A percentile compares a stretch with the other conserved stretches of the same genome.
These are phyloP conservation scores for Barbarea vulgaris DNA, from an alignment of 345 rosid species.

Conservation along the genomic window DNA sequence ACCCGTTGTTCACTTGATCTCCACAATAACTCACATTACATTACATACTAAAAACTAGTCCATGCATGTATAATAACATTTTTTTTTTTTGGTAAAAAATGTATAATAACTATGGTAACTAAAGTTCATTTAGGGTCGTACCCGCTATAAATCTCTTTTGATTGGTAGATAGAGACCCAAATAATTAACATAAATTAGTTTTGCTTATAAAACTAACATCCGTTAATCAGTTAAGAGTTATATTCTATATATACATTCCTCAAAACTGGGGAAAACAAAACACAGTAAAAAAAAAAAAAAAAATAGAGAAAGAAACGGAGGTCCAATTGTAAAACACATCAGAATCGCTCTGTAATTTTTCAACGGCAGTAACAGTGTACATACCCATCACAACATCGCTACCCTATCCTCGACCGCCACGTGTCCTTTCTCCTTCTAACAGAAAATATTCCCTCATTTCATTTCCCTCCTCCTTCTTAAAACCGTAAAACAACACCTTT, in stretches of 20 bases:
- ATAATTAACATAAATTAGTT: not conserved
- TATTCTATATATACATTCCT: not conserved
- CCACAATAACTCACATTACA: no score
- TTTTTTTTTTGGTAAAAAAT: no score
- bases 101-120: no score
- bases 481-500: conserved; percentile 9
- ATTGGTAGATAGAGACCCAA: not conserved
- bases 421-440: conserved; percentile 28
- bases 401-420: not conserved
- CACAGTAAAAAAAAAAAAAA: not conserved
- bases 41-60: no score
- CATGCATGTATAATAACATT: no score
- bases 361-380: not conserved
- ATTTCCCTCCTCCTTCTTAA: conserved; percentile 40
- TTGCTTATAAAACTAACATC: not conserved
- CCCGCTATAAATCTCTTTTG: no score
- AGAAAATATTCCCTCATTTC: conserved; percentile 29
- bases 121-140: no score
- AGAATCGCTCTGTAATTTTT: conserved; percentile 17
- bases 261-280: not conserved
- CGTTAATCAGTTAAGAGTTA: not conserved
- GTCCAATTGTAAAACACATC: conserved; percentile 8
- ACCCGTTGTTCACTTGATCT: no score
- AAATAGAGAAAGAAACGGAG: conserved; percentile 28
- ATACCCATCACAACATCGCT: not conserved